Percentiles rank a stretch among this genome's conserved stretches.
These are phyloP conservation scores for Globisporangium splendens DNA, from an alignment of 352 stramenopile genomes.

Conservation along the genomic window DNA sequence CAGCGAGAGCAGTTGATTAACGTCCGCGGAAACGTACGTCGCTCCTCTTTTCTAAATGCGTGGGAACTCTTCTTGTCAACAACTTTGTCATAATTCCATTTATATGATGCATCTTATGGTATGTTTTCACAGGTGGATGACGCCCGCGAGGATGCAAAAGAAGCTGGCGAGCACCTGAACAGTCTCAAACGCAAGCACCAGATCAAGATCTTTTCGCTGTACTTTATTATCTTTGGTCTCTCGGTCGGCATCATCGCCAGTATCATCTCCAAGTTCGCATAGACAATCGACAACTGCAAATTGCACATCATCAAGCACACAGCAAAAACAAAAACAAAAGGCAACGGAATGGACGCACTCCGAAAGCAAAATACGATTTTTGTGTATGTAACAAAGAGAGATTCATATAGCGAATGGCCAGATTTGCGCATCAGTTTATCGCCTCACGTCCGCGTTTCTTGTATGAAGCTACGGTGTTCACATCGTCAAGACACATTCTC, in stretches of 20 bases:
- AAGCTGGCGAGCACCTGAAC: constrained; percentile 62
- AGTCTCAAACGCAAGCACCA: constrained; percentile 83
- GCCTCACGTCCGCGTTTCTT: no score
- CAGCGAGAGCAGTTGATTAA: constrained; percentile 77
- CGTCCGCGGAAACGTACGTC: constrained; percentile 68
- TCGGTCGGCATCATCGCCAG: constrained; percentile 68
- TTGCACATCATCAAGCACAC: background rate
- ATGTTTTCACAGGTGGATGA: constrained; percentile 72
- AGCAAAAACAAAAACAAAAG: constrained; percentile 1
- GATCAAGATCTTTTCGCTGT: constrained; percentile 71
- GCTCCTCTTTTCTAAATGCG: background rate
- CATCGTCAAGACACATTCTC: no score
- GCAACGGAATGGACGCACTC: background rate
- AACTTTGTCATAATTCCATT: no score
- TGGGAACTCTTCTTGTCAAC: background rate
- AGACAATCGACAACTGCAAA: constrained; percentile 2
- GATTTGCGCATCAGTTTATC: no score
- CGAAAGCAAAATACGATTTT: no score
- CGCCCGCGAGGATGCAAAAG: constrained; percentile 65
- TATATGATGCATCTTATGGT: no score
- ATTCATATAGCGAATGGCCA: no score
- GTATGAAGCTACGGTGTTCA: no score
- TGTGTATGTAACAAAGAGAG: no score
- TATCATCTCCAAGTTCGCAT: constrained; percentile 63
- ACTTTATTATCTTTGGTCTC: constrained; percentile 76